A percentile compares a stretch with the other conserved stretches of the same genome.
phyloP scores from a whole-genome alignment of 768 basidiomycete genomes.

The Filobasidium floriforme region DNA sequence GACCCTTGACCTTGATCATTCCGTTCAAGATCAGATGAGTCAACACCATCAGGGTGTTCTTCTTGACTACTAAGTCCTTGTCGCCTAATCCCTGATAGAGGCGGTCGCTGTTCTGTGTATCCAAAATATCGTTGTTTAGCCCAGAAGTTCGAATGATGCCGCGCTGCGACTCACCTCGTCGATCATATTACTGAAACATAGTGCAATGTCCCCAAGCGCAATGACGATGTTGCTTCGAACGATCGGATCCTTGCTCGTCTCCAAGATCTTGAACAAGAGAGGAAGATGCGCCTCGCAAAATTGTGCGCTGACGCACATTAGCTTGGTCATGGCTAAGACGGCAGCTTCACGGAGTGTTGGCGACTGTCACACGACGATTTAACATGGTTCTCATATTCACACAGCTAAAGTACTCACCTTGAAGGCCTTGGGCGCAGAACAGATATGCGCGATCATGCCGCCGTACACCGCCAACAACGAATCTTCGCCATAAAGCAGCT shows the following conservation, averaged over 20 bases:
- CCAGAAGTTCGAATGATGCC: not conserved
- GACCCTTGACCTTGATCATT: conserved; percentile 99
- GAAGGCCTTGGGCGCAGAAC: conserved; percentile 76
- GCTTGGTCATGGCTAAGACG: conserved; percentile 82
- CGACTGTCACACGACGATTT: conserved; percentile 53
- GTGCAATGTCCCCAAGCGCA: conserved; percentile 92
- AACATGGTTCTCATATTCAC: too few relatives aligned
- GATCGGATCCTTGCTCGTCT: conserved; percentile 78
- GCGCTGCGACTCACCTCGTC: conserved; percentile 71
- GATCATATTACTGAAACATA: conserved; percentile 93
- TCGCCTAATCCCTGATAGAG: conserved; percentile 91
- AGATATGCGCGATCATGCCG: conserved; percentile 81
- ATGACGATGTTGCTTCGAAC: conserved; percentile 96
- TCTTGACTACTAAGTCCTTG: conserved; percentile 80
- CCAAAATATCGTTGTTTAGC: not conserved
- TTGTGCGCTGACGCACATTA: conserved; percentile 86
- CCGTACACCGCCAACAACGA: conserved; percentile 80
- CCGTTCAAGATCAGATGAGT: conserved; percentile 95
- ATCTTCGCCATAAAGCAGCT: conserved; percentile 72
- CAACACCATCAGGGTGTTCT: conserved; percentile 97
- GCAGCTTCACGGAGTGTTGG: conserved; percentile 76
- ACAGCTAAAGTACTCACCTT: conserved; percentile 66
- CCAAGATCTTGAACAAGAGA: conserved; percentile 85
- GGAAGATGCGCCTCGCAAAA: conserved; percentile 87
- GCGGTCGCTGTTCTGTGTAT: conserved; percentile 53